Percentiles rank a stretch among this genome's conserved stretches.
Conservation (phyloP, 179 eudicot genomes). For the Monotropa hypopitys region DNA sequence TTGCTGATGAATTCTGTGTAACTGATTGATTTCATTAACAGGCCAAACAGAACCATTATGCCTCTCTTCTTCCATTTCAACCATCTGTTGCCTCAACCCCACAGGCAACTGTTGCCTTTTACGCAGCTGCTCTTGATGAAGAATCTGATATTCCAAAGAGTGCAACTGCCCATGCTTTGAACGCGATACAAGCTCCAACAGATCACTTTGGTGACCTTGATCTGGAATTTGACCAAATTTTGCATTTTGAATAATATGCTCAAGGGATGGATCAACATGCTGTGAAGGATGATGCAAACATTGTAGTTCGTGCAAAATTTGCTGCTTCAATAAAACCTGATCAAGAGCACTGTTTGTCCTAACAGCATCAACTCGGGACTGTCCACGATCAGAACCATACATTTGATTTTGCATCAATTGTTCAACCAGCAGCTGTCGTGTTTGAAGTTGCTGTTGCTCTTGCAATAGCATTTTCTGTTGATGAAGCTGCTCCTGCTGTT, state of each 20-base stretch:
- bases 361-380: slow-evolving; percentile 46
- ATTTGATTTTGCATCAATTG: slow-evolving; percentile 48
- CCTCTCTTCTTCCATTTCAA: slow-evolving; percentile 66
- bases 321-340: slow-evolving; percentile 59
- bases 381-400: slow-evolving; percentile 48
- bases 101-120: slow-evolving; percentile 51
- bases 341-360: slow-evolving; percentile 35
- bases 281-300: slow-evolving; percentile 43
- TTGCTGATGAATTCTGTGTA: slow-evolving; percentile 28
- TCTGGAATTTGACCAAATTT: slow-evolving; percentile 50
- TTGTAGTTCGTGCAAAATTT: slow-evolving; percentile 56
- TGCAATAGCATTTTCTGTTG: slow-evolving; percentile 38
- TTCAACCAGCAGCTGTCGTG: slow-evolving; percentile 56
- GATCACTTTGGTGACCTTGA: slow-evolving; percentile 58
- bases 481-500: slow-evolving; percentile 54
- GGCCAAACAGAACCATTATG: slow-evolving; percentile 47
- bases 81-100: slow-evolving; percentile 56
- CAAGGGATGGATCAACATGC: slow-evolving; percentile 55
- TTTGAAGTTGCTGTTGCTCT: slow-evolving; percentile 54
- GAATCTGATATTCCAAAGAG: slow-evolving; percentile 49
- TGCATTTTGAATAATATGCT: slow-evolving; percentile 55
- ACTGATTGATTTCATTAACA: slow-evolving; percentile 49
- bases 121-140: slow-evolving; percentile 63
- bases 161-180: slow-evolving; percentile 58
- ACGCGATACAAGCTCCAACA: slow-evolving; percentile 54